These are phyloP conservation scores for Musa troglodytarum DNA, from an alignment of 176 grass and related monocot genomes.

Conservation along the genomic window DNA sequence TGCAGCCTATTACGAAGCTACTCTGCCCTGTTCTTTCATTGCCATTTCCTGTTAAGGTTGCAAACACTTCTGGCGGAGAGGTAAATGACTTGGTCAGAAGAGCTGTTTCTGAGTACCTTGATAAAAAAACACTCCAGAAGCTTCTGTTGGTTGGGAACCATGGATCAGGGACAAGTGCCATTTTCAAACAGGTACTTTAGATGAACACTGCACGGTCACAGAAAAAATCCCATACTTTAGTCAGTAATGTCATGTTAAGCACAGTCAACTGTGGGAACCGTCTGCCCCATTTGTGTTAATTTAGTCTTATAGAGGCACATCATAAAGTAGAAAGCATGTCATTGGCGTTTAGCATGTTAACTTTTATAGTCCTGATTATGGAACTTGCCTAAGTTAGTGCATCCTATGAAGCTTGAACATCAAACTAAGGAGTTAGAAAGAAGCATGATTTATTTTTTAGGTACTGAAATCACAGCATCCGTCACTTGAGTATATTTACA, in stretches of 20 bases:
- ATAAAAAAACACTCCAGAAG: slow-evolving; percentile 56
- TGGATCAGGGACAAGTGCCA: slow-evolving; percentile 86
- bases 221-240: neutral
- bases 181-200: slow-evolving; percentile 78
- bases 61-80: slow-evolving; percentile 39
- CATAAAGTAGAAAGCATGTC: neutral
- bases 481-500: neutral
- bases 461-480: neutral
- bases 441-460: too few species aligned
- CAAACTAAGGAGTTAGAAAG: neutral
- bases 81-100: slow-evolving; percentile 32
- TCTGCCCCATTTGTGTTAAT: neutral
- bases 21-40: slow-evolving; percentile 81
- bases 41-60: slow-evolving; percentile 54
- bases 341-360: neutral
- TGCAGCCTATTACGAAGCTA: slow-evolving; percentile 79
- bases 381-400: too few species aligned
- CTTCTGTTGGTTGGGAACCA: slow-evolving; percentile 51
- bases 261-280: neutral
- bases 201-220: slow-evolving; percentile 1
- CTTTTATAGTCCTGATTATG: neutral
- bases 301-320: neutral
- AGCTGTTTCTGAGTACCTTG: slow-evolving; percentile 55
- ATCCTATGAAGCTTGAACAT: neutral
- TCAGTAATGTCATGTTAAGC: neutral